These are phyloP conservation scores for Coniochaeta sp. DNA, from an alignment of 2,329 filamentous ascomycete genomes.

Conservation along the genomic window DNA sequence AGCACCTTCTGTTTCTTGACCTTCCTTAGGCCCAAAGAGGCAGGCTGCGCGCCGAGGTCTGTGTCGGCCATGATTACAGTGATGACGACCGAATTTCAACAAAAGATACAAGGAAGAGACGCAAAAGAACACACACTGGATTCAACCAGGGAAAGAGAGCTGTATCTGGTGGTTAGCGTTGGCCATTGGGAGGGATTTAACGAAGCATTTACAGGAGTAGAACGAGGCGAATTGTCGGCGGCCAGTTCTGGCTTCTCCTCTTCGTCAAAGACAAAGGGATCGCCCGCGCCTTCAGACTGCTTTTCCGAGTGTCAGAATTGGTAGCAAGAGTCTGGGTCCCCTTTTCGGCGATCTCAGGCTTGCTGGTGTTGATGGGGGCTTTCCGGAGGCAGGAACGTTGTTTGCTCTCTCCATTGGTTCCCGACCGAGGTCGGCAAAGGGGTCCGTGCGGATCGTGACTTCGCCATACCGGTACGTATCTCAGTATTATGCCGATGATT, in stretches of 20 bases:
- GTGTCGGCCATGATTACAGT: not conserved
- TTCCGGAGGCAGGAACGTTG: no score
- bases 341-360: no score
- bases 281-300: not conserved
- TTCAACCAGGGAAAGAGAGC: not conserved
- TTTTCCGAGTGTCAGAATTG: no score
- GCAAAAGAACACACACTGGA: not conserved
- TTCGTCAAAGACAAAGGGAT: not conserved
- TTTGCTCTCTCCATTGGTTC: no score
- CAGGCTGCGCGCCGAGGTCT: not conserved
- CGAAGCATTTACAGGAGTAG: no score
- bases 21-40: slow-evolving; percentile 39
- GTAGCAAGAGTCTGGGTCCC: no score
- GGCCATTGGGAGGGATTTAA: not conserved
- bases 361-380: no score
- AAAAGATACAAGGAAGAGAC: not conserved
- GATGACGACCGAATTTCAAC: not conserved
- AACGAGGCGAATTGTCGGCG: no score
- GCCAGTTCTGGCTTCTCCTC: not conserved
- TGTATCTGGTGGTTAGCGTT: not conserved
- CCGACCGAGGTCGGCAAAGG: no score
- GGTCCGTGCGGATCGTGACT: no score
- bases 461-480: no score
- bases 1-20: slow-evolving; percentile 83
- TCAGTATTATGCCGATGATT: no score